Evolutionary conservation across 75 land plant genomes (phyloP).

Genomic region (Ceratopteris richardii): DNA sequence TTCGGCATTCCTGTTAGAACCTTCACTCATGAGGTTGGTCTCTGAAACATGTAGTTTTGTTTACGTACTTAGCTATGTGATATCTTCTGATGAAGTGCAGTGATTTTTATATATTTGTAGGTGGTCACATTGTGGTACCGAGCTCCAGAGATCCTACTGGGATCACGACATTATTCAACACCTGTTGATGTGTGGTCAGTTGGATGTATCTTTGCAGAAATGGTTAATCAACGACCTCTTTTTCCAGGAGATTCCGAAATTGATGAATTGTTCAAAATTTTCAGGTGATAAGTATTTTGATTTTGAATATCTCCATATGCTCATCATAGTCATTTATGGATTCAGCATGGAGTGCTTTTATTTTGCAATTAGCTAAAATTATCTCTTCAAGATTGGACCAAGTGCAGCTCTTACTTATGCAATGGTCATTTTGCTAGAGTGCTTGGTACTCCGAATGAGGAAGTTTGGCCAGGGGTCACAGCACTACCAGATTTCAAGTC

Average conservation of each 20-base stretch:
- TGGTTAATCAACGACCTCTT: constrained; percentile 94
- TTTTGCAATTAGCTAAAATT: too few relatives aligned
- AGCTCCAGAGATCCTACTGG: constrained; percentile 95
- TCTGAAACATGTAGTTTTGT: too few relatives aligned
- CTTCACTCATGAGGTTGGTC: constrained; percentile 97
- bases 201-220: constrained; percentile 97
- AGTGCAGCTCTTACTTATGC: too few relatives aligned
- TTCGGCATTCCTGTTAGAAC: constrained; percentile 97
- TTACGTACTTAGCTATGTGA: too few relatives aligned
- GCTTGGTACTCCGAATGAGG: constrained; percentile 90
- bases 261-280: constrained; percentile 93
- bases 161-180: constrained; percentile 92
- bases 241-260: constrained; percentile 99
- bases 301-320: too few relatives aligned
- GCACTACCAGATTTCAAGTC: constrained; percentile 89
- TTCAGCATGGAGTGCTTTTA: too few relatives aligned
- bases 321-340: too few relatives aligned
- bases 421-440: too few relatives aligned
- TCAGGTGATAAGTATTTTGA: too few relatives aligned
- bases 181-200: constrained; percentile 99
- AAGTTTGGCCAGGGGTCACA: constrained; percentile 92
- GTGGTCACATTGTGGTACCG: constrained; percentile 99
- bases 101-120: too few relatives aligned
- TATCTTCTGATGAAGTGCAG: too few relatives aligned
- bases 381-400: too few relatives aligned